Base-by-base conservation (phyloP, 805 yeast species). In the Hagleromyces aurorensis region DNA sequence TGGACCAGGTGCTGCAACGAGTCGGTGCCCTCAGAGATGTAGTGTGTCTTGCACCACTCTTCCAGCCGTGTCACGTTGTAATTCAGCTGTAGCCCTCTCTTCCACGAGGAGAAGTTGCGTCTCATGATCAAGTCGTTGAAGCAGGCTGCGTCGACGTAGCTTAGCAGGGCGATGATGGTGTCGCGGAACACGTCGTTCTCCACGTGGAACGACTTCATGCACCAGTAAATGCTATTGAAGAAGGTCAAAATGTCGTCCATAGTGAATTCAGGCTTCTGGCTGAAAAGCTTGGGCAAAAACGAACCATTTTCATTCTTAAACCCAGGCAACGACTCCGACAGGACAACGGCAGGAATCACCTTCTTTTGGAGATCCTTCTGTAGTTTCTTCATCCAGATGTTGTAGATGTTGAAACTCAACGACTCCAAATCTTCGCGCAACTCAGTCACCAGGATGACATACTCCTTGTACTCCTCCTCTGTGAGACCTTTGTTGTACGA, bases 21-120 rank as follows among this genome's bases (percentile, higher is more conserved):
- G 21, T 77, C 74, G 4, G 89, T 72, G 2, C 93, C 94, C 53
- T 87, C 95, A 29, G 81, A 80, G 39, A 91, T 74, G 30, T 81
- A 87, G 56, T 89, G 96, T 6, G 85, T 75, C 63, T 85, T 89
- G 61, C 97, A 89, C 98, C 98, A 91, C 62, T 91, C 99, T 58
- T 86, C 96, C 48, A 91, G 70, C 50, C 97, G 74, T 3, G 98
- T 91, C 32, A 87, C 93, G 57, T 91, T 91, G 63, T 91, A 91
- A 57, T 86, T 91, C 61, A 91, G 75, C 61, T 91, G 98, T 45
- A 91, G 70, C 27, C 97, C 97, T 54, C 98, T 79, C 64, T 89
- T 91, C 98, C 98, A 91, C 7, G 95, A 80, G 52, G 89, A 64
- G 62, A 89, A 93, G 62, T 78, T 80, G 59, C 95, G 75, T 64